Evolutionary conservation across 176 grass and related monocot species (phyloP).

Genomic region (Triticum monococcum): DNA sequence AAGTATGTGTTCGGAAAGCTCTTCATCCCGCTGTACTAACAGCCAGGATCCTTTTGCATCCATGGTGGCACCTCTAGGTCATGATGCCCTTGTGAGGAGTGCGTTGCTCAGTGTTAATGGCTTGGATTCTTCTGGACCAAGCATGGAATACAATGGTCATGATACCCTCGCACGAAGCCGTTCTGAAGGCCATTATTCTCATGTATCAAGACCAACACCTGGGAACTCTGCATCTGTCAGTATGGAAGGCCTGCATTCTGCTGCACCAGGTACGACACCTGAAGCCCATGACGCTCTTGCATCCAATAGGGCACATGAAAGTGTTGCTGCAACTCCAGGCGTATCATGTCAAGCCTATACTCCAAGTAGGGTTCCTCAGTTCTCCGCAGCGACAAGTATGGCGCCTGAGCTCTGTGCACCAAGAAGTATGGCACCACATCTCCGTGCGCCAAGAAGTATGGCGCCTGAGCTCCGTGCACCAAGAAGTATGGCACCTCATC

Average conservation of each 20-base stretch:
- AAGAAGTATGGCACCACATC: neutral
- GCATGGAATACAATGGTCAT: neutral
- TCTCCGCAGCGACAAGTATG: neutral
- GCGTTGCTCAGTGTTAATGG: neutral
- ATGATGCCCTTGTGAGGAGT: neutral
- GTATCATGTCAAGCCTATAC: neutral
- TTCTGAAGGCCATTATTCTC: neutral
- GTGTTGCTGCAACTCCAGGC: neutral
- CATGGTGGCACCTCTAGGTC: neutral
- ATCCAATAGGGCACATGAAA: neutral
- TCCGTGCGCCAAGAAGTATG: neutral
- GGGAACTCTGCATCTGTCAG: neutral
- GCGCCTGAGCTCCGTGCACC: neutral
- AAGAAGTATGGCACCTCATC: neutral
- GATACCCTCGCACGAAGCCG: neutral
- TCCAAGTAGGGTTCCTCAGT: neutral
- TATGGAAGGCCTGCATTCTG: conserved; percentile 9
- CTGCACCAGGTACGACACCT: neutral
- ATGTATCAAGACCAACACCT: neutral
- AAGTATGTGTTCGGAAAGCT: conserved; percentile 22
- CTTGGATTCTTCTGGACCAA: neutral
- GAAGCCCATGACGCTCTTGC: neutral
- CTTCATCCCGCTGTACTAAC: neutral
- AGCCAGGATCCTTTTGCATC: neutral
- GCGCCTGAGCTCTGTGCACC: neutral